Conservation (phyloP, 345 rosid genomes). For the Ceriops zippeliana region DNA sequence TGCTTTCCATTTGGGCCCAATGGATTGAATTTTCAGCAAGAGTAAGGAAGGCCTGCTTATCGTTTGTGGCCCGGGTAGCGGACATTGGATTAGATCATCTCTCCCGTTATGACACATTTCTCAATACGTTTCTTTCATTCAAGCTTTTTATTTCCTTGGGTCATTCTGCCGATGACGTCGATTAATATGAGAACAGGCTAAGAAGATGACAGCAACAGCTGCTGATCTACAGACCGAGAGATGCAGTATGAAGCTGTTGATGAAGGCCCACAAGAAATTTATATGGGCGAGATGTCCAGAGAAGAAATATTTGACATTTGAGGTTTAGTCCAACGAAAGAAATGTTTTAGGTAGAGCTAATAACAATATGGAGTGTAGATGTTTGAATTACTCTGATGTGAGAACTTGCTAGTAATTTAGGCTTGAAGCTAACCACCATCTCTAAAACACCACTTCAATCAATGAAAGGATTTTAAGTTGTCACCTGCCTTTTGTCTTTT, state of each 20-base stretch:
- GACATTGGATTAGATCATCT: conserved; percentile 4
- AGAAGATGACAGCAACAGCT: conserved; percentile 48
- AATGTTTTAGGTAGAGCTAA: no score
- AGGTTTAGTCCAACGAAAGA: no score
- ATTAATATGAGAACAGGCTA: conserved; percentile 26
- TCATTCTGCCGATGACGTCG: neutral
- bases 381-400: no score
- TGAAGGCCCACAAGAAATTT: conserved; percentile 24
- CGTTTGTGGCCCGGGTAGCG: conserved; percentile 16
- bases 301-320: no score
- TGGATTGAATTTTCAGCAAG: neutral
- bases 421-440: no score
- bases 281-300: no score
- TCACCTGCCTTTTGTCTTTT: no score
- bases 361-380: no score
- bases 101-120: neutral
- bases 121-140: neutral
- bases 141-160: neutral
- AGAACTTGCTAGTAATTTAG: no score
- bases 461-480: no score
- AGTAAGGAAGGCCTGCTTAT: neutral
- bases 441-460: no score
- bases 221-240: conserved; percentile 46
- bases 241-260: conserved; percentile 63
- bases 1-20: no score